Evolutionary conservation across 2,329 filamentous ascomycete species (phyloP), one percentile per base, ranked within the genome.

Genomic region (Beauveria caledonica): DNA sequence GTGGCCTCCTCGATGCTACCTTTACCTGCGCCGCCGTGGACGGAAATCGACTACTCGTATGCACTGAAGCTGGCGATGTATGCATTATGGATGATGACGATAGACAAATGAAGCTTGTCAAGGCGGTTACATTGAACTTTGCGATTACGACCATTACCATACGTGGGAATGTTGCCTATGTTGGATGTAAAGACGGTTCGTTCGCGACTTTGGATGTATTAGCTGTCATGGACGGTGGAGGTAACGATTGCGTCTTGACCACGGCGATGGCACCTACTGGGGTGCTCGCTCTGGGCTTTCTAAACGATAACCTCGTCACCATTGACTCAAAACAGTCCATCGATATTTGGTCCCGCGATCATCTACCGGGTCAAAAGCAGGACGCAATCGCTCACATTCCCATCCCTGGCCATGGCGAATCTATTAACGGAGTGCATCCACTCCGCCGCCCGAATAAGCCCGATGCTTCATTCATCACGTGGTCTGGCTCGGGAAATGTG

Each of bases 11-110:
- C 5, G 93, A 97, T 63, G 86, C 86, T 8, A 93, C 86, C 0
- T 97, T 99, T 68, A 90, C 86, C 19, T 90, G 89, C 64, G 86
- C 91, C 5, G 83, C 86, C 17, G 82, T 96, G 39, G 86, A 88
- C 42, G 84, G 89, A 40, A 82, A 81, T 46, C 88, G 86, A 67
- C 88, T 92, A 19, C 82, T 97, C 45, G 78, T 97, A 46, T 94
- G 91, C 74, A 90, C 93, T 3, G 92, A 97, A 68, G 84, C 85
- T 62, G 94, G 94, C 29, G 88, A 95, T 68, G 79, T 99, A n/a
- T 97, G 93, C 72, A 77, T 96, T 33, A 78, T 97, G 36, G 89
- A 97, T 64, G 89, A 96, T 65, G 83, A 81, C 36, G 85, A 83
- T 56, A 86, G 86, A 63, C 83, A 86, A 63, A 88, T 89, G 72